Evolutionary conservation across 768 basidiomycete species (phyloP), one percentile per base, ranked within the genome.

Genomic region (Goffeauzyma gilvescens): DNA sequence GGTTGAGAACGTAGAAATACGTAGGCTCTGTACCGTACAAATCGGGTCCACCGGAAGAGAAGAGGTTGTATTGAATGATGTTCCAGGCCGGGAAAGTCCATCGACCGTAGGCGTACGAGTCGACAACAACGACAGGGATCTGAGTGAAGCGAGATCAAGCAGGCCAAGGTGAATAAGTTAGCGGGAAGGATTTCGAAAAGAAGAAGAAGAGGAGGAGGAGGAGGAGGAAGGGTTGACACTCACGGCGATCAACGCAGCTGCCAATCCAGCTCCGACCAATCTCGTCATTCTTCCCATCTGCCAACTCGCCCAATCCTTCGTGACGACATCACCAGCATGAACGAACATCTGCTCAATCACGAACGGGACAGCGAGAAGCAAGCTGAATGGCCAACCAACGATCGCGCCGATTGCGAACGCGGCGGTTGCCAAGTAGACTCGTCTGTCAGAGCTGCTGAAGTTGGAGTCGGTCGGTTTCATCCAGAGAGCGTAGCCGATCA

Each of bases 341-440:
- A 89, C 60, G 55, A 86, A 81, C 17, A 95, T 67, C 59, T 96
- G 85, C 60, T 96, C 93, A 34, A 83, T 62, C 10, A 89, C 75
- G 53, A 90, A 89, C 1, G 93, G 93, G 12, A 93, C 65, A 0
- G 83, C 75, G 6, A 95, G 69, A 0, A 82, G 76, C 14, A 86
- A 70, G n/a, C 82, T 71, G 60, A 98, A 98, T 5, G 93, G 93
- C 93, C 93, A 98, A 5, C 90, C 93, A 25, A 95, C 73, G 38
- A 96, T 73, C 1, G 77, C 83, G 5, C 84, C 89, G 5, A 75
- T 59, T 1, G 82, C 84, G 58, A 86, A 83, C 36, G 71, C 64
- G 34, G 79, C 45, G 0, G 81, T 81, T 0, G 81, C 75, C 6
- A 69, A 64, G 44, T 50, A 57, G n/a, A 21, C 79, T 60, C 8